Base-by-base conservation (phyloP, 352 stramenopile genomes). In the Ophiocytium majus region DNA sequence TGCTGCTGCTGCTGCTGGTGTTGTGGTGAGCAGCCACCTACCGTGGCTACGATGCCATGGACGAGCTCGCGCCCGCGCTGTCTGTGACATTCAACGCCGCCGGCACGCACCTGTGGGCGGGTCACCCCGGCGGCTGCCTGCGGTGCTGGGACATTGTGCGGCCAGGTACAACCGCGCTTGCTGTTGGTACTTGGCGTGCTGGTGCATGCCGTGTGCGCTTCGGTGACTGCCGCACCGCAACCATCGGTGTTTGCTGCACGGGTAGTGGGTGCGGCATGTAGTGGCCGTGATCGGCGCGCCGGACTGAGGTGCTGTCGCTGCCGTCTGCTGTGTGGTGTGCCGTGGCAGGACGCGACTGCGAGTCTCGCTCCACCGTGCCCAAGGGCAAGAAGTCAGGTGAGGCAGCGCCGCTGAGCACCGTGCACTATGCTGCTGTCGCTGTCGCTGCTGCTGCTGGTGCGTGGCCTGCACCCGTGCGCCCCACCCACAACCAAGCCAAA, bases 71-170 rank as follows among this genome's bases (percentile, higher is more conserved):
- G 10, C 89, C 92, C 17, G 93, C 93, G 31, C 91, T 93, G 23
- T 93, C 92, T 66, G 83, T 97, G 31, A 89, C 91, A 0, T 97
- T 96, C 86, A 95, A 94, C 84, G 83, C 92, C 1, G 92, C 85
- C 0, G 94, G 92, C 63, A 91, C 91, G 71, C 94, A 94, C 80
- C 91, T 97, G 64, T 96, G 94, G 57, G 91, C 90, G 10, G 94
- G 94, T n/a, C 94, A 94, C 35, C 32, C 66, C 32, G 66, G 66
- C 32, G 35, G 66, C 66, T 78, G 66, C 35, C 35, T 78, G 35
- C 32, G 66, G 35, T 43, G 35, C 32, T 78, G 66, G 66, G 66
- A 78, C 35, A 78, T 78, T 17, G 14, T 17, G 32, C 66, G 66
- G 5, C 66, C 66, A 78, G 66, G 66, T 78, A 14, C n/a, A n/a